phyloP scores from a whole-genome alignment of 495 filamentous ascomycete species.

The Letharia lupina region DNA sequence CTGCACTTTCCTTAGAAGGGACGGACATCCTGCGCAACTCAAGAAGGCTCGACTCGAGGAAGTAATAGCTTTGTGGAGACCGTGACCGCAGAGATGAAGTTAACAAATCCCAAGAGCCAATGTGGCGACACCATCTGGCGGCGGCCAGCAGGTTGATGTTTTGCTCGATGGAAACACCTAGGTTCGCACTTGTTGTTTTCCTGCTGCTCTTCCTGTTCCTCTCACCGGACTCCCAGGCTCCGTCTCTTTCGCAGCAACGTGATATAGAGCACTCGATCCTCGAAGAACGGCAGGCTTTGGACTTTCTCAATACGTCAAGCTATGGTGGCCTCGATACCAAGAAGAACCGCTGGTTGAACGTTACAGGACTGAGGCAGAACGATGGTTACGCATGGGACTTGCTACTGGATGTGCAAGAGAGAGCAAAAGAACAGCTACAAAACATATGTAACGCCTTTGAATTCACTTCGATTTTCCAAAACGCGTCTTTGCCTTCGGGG shows the following conservation, averaged over 20 bases:
- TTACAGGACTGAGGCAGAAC: conserved; percentile 63
- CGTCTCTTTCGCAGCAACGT: conserved; percentile 40
- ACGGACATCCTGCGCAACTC: background rate
- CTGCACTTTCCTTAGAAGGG: too few species aligned
- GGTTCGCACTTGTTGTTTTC: conserved; percentile 41
- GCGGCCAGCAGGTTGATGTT: background rate
- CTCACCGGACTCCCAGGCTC: conserved; percentile 38
- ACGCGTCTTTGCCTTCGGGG: conserved; percentile 27
- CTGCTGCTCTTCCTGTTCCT: conserved; percentile 42
- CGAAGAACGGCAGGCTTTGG: conserved; percentile 50
- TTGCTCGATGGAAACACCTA: conserved; percentile 30
- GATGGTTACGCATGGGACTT: conserved; percentile 69
- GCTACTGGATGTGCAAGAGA: conserved; percentile 45
- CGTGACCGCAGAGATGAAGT: background rate
- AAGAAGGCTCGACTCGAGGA: background rate
- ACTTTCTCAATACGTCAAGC: conserved; percentile 57
- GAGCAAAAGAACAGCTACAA: conserved; percentile 45
- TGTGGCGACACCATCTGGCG: background rate
- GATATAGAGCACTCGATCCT: conserved; percentile 38
- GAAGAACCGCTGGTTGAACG: conserved; percentile 58
- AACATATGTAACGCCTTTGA: conserved; percentile 36
- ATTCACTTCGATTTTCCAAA: conserved; percentile 18
- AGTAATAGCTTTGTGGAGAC: background rate
- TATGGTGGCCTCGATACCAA: conserved; percentile 65
- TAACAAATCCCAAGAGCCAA: background rate